These are phyloP conservation scores for Rutidosis leptorrhynchoides DNA, from an alignment of 129 eudicot genomes.

Conservation along the genomic window DNA sequence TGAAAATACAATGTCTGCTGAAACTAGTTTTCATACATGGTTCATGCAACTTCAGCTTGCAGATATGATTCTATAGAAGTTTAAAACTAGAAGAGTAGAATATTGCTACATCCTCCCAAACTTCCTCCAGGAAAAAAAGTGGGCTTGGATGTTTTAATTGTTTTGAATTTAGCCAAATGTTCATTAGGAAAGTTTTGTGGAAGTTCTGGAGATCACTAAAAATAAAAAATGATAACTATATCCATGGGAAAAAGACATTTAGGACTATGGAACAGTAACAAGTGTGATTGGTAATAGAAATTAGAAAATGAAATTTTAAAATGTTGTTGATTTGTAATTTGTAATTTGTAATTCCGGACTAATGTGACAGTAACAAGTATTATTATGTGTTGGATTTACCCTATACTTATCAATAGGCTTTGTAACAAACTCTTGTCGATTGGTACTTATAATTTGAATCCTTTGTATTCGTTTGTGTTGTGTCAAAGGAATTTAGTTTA, in stretches of 20 bases:
- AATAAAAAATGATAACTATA: neutral
- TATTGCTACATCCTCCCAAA: neutral
- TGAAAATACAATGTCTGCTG: neutral
- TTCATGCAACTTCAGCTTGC: neutral
- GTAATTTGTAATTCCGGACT: neutral
- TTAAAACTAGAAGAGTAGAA: neutral
- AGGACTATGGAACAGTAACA: neutral
- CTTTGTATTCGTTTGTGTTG: neutral
- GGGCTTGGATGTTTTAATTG: neutral
- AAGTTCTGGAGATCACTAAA: neutral
- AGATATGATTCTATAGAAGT: neutral
- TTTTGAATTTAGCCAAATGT: neutral
- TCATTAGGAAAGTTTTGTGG: neutral
- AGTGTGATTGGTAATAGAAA: neutral
- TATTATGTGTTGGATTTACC: neutral
- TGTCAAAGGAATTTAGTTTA: constrained; percentile 1
- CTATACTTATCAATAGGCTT: neutral
- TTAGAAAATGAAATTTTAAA: neutral
- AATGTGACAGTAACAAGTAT: neutral
- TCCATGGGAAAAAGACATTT: neutral
- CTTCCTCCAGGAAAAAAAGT: neutral
- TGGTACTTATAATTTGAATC: neutral
- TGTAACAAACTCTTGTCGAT: neutral
- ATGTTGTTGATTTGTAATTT: neutral
- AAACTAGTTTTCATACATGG: neutral